These are phyloP conservation scores for Aspergillus sparsus DNA, from an alignment of 495 filamentous ascomycete genomes.

Conservation along the genomic window DNA sequence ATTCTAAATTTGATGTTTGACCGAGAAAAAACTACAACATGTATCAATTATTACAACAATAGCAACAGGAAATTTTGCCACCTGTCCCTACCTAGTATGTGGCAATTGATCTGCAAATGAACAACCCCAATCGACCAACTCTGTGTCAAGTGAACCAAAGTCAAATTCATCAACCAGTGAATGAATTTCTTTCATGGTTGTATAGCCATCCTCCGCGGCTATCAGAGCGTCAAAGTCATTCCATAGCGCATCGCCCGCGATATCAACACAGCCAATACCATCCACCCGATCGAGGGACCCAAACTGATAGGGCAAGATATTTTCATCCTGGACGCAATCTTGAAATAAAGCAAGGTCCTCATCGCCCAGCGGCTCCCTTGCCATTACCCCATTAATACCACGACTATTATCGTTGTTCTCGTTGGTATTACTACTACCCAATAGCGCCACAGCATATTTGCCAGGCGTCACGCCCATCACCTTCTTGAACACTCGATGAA, in stretches of 20 bases:
- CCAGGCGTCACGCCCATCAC: constrained; percentile 62
- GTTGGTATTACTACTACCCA: not conserved
- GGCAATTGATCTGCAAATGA: not conserved
- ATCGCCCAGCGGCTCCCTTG: not conserved
- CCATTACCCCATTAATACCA: not conserved
- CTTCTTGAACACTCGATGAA: constrained; percentile 64
- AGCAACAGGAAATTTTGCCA: too few relatives aligned
- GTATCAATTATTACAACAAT: too few relatives aligned
- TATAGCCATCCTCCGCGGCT: constrained; percentile 32
- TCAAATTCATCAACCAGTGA: constrained; percentile 20
- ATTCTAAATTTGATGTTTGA: too few relatives aligned
- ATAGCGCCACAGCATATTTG: constrained; percentile 42
- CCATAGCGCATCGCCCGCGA: constrained; percentile 26
- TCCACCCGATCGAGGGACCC: constrained; percentile 18
- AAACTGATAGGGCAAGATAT: constrained; percentile 1
- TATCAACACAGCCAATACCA: constrained; percentile 11
- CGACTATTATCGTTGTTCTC: constrained; percentile 12
- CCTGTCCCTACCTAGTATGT: not conserved
- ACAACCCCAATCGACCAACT: not conserved
- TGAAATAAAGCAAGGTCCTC: constrained; percentile 10
- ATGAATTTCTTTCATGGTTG: constrained; percentile 14
- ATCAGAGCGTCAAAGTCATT: constrained; percentile 45
- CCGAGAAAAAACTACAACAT: too few relatives aligned
- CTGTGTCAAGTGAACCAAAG: constrained; percentile 3
- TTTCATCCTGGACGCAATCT: constrained; percentile 20